A percentile compares a stretch with the other conserved stretches of the same genome.
These are phyloP conservation scores for Gracilaria vermiculophylla DNA, from an alignment of 23 red algal genomes.

Conservation along the genomic window DNA sequence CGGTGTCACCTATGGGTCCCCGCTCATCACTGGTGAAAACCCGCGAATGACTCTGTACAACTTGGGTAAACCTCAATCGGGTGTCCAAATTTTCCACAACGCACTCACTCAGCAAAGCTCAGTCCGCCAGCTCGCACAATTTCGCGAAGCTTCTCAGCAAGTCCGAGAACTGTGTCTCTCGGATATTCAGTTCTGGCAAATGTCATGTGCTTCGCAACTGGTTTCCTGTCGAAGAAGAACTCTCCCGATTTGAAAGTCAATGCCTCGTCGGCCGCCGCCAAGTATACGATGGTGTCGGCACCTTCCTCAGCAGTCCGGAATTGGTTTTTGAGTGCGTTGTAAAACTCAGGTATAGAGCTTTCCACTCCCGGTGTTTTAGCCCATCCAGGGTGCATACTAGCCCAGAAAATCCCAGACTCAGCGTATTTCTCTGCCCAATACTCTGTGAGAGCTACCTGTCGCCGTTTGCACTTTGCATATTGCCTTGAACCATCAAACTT, in stretches of 20 bases:
- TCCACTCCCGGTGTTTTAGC: conserved; percentile 76
- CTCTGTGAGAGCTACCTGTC: conserved; percentile 87
- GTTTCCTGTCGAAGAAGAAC: conserved; percentile 77
- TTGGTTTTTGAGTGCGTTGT: conserved; percentile 32
- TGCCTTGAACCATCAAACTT: conserved; percentile 54
- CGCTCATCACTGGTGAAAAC: no score
- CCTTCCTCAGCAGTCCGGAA: conserved; percentile 81
- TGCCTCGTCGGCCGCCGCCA: conserved; percentile 61
- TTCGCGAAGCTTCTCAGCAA: background rate
- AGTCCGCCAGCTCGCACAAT: background rate
- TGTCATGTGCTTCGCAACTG: conserved; percentile 62
- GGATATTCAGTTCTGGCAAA: conserved; percentile 42
- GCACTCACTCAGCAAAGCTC: background rate
- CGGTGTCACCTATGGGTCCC: no score
- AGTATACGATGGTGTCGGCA: conserved; percentile 85
- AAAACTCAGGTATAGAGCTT: conserved; percentile 84
- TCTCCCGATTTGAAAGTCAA: conserved; percentile 9
- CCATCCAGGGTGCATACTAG: conserved; percentile 88
- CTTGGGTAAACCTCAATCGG: no score
- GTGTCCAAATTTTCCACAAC: no score
- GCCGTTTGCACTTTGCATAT: conserved; percentile 82
- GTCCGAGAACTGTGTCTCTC: background rate
- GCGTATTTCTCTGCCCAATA: conserved; percentile 48
- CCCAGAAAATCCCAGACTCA: conserved; percentile 45
- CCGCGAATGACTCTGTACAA: no score